Percentiles rank a stretch among this genome's conserved stretches.
These are phyloP conservation scores for Penicillium sp. DNA, from an alignment of 2,329 filamentous ascomycete species.

Conservation along the genomic window DNA sequence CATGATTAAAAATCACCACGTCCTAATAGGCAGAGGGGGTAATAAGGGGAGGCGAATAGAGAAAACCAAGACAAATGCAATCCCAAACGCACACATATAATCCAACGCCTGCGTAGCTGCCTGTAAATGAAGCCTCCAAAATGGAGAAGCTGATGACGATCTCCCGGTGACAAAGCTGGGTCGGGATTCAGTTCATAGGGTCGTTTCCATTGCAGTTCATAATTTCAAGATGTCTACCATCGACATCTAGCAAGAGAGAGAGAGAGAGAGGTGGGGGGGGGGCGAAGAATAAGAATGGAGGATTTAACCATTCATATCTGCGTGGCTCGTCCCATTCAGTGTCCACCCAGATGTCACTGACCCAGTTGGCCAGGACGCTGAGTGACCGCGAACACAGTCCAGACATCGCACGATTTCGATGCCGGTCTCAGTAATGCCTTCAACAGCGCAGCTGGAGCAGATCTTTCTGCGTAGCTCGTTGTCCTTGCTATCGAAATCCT, in stretches of 20 bases:
- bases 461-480: constrained; percentile 31
- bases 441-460: constrained; percentile 42
- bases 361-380: constrained; percentile 14
- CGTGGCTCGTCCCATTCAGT: constrained; percentile 17
- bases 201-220: constrained; percentile 4
- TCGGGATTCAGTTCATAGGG: too few relatives aligned
- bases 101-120: constrained; percentile 1
- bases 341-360: constrained; percentile 14
- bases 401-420: constrained; percentile 39
- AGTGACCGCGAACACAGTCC: constrained; percentile 31
- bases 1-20: too few relatives aligned
- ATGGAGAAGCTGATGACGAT: too few relatives aligned
- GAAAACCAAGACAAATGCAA: constrained; percentile 1
- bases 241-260: background rate
- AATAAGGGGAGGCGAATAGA: background rate
- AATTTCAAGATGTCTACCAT: background rate
- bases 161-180: too few relatives aligned
- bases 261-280: background rate
- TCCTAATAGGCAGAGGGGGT: background rate
- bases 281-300: background rate
- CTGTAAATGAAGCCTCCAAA: too few relatives aligned
- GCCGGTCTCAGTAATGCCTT: constrained; percentile 38
- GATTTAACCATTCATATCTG: constrained; percentile 8
- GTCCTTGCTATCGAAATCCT: constrained; percentile 1
- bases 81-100: background rate